These are phyloP conservation scores for Hygrophila difformis DNA, from an alignment of 257 asterid species.

Conservation along the genomic window DNA sequence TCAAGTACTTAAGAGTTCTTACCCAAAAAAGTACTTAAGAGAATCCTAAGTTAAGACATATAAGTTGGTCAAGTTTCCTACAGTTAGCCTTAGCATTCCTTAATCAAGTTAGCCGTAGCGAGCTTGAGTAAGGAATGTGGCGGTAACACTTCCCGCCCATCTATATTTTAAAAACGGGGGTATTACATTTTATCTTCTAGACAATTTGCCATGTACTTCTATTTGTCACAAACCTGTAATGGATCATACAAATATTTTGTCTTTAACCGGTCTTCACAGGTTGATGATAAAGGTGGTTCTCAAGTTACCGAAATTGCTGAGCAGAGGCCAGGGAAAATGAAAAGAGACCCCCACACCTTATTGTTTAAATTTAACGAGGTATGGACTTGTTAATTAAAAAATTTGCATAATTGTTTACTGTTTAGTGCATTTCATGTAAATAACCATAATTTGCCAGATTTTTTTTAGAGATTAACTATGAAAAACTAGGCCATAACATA, in stretches of 20 bases:
- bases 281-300: slow-evolving; percentile 33
- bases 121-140: too few relatives aligned
- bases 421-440: not conserved
- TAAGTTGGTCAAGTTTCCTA: too few relatives aligned
- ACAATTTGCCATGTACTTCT: not conserved
- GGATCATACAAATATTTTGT: too few relatives aligned
- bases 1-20: too few relatives aligned
- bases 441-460: not conserved
- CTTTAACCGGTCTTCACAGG: slow-evolving; percentile 54
- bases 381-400: slow-evolving; percentile 1
- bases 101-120: too few relatives aligned
- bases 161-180: too few relatives aligned
- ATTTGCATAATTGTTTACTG: not conserved
- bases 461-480: not conserved
- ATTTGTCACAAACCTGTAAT: too few relatives aligned
- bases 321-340: slow-evolving; percentile 30
- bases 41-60: too few relatives aligned
- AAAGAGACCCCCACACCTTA: slow-evolving; percentile 70
- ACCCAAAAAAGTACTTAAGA: too few relatives aligned
- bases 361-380: slow-evolving; percentile 88
- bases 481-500: not conserved
- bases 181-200: too few relatives aligned
- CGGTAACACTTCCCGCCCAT: too few relatives aligned
- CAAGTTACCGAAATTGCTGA: slow-evolving; percentile 17
- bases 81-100: too few relatives aligned